A percentile compares a stretch with the other conserved stretches of the same genome.
Conservation (phyloP, 352 stramenopile species). For the Globisporangium camurandrum region DNA sequence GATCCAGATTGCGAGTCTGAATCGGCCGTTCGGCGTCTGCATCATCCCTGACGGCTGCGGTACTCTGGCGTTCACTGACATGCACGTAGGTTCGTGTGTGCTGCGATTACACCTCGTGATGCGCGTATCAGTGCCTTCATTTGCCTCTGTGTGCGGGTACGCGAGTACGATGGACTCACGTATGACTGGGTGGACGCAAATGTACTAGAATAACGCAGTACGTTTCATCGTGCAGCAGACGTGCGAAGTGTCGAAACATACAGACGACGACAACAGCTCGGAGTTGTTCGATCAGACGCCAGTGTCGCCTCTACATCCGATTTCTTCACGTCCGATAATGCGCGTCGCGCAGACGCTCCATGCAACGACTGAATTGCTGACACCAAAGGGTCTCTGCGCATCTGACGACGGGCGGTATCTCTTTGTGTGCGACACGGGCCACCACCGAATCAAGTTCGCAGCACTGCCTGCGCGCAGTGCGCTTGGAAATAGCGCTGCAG, state of each 20-base stretch:
- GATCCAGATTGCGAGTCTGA: conserved; percentile 16
- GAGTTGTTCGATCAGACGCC: neutral
- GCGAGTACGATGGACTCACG: no score
- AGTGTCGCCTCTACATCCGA: neutral
- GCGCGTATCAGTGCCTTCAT: neutral
- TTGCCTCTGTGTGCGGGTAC: neutral
- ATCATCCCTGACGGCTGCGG: conserved; percentile 13
- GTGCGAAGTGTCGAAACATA: neutral
- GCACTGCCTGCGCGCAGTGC: conserved; percentile 21
- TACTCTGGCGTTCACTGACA: conserved; percentile 26
- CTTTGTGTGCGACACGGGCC: conserved; percentile 48
- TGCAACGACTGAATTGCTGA: conserved; percentile 26
- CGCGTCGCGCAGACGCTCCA: conserved; percentile 19
- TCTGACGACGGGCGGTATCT: conserved; percentile 32
- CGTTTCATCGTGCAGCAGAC: conserved; percentile 18
- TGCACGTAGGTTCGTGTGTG: conserved; percentile 15
- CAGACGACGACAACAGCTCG: neutral
- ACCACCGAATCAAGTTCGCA: conserved; percentile 45
- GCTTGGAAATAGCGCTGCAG: conserved; percentile 7
- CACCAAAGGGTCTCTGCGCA: conserved; percentile 32
- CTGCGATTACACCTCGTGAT: no score
- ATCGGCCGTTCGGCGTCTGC: conserved; percentile 31
- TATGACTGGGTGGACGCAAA: neutral
- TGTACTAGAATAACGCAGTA: conserved; percentile 30
- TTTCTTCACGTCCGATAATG: no score